Conservation (phyloP, 2,329 filamentous ascomycete species). For the Sphaerulina musiva region DNA sequence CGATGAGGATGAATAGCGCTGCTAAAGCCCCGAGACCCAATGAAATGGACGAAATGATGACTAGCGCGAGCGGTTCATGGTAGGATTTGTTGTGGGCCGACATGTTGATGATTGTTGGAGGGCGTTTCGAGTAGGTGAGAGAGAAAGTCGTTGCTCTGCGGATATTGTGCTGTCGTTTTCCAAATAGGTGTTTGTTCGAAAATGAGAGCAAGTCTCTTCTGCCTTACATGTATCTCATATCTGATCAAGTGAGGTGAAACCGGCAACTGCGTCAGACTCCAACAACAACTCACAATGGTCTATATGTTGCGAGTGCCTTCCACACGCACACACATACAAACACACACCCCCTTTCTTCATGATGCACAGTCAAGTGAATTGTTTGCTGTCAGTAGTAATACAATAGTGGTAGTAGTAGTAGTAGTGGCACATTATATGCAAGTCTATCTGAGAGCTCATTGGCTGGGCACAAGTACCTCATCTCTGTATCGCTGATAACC, state of each 20-base stretch:
- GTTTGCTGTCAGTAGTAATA: background rate
- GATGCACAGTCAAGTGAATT: background rate
- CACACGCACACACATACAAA: no score
- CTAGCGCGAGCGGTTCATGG: background rate
- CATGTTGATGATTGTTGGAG: background rate
- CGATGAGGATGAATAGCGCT: slow-evolving; percentile 4
- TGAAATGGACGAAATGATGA: slow-evolving; percentile 4
- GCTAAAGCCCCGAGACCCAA: slow-evolving; percentile 9
- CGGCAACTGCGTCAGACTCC: no score
- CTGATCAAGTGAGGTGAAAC: no score
- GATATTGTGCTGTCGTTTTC: no score
- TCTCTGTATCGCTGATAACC: background rate
- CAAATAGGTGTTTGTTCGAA: no score
- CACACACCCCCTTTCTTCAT: background rate
- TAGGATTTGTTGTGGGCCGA: background rate
- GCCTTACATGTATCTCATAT: no score
- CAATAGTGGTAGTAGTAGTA: no score
- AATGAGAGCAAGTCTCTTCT: no score
- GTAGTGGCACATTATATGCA: slow-evolving; percentile 1
- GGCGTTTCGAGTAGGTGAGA: no score
- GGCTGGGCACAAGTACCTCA: slow-evolving; percentile 32
- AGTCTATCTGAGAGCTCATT: background rate
- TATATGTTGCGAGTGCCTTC: no score
- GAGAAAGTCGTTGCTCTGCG: no score
- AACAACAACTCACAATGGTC: no score